These are phyloP conservation scores for Calonectria hongkongensis DNA, from an alignment of 2,329 filamentous ascomycete genomes.

Conservation along the genomic window DNA sequence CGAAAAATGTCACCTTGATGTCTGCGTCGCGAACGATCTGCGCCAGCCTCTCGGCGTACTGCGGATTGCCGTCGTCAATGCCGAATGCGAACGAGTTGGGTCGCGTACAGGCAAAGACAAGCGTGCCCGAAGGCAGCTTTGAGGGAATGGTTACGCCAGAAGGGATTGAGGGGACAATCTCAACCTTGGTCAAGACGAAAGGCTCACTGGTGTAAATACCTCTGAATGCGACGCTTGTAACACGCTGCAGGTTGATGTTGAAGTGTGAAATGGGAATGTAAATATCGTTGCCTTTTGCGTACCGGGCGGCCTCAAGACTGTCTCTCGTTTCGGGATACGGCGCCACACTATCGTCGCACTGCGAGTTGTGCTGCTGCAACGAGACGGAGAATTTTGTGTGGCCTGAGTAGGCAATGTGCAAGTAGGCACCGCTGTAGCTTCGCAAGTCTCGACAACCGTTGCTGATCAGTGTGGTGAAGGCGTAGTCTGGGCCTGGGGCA, in stretches of 20 bases:
- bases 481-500: slow-evolving; percentile 67
- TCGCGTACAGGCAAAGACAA: slow-evolving; percentile 78
- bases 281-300: slow-evolving; percentile 72
- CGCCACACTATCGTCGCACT: slow-evolving; percentile 72
- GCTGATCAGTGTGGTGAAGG: slow-evolving; percentile 75
- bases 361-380: slow-evolving; percentile 79
- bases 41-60: slow-evolving; percentile 64
- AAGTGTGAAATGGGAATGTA: slow-evolving; percentile 82
- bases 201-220: slow-evolving; percentile 76
- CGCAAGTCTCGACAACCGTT: slow-evolving; percentile 67
- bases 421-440: slow-evolving; percentile 74
- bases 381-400: slow-evolving; percentile 78
- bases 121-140: slow-evolving; percentile 76
- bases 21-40: slow-evolving; percentile 76
- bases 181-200: slow-evolving; percentile 73
- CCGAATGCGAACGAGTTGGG: slow-evolving; percentile 83
- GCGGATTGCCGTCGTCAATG: slow-evolving; percentile 80
- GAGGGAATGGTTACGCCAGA: slow-evolving; percentile 69
- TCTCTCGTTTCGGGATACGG: slow-evolving; percentile 82
- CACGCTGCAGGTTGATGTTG: slow-evolving; percentile 73
- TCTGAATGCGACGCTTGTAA: slow-evolving; percentile 77
- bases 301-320: slow-evolving; percentile 78
- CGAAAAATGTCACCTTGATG: slow-evolving; percentile 83
- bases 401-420: slow-evolving; percentile 79
- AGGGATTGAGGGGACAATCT: slow-evolving; percentile 76